These are phyloP conservation scores for Claviceps citrina DNA, from an alignment of 2,329 filamentous ascomycete species.

Conservation along the genomic window DNA sequence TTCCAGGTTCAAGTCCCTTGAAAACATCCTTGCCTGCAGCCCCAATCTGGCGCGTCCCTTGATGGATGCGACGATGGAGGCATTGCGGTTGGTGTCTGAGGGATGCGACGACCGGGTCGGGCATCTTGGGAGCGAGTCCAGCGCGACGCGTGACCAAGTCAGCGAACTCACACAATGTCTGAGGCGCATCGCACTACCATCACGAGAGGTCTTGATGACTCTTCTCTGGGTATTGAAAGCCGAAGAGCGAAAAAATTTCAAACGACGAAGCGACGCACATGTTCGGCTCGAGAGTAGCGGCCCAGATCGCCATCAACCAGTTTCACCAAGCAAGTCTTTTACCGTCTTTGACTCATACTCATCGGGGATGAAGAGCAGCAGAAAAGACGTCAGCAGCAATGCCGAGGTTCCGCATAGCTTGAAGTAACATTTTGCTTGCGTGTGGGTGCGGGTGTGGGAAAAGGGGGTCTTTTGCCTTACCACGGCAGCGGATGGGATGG, in stretches of 20 bases:
- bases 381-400: slow-evolving; percentile 7
- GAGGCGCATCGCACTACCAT: slow-evolving; percentile 25
- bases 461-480: too few species aligned
- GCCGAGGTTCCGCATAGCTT: slow-evolving; percentile 11
- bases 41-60: slow-evolving; percentile 59
- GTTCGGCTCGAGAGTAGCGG: slow-evolving; percentile 13
- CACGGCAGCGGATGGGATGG: background rate
- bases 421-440: slow-evolving; percentile 6
- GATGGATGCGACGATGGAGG: slow-evolving; percentile 57
- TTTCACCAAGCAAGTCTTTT: slow-evolving; percentile 8
- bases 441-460: slow-evolving; percentile 8
- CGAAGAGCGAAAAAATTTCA: slow-evolving; percentile 25
- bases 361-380: slow-evolving; percentile 10
- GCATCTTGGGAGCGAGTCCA: slow-evolving; percentile 18
- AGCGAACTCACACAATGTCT: slow-evolving; percentile 22
- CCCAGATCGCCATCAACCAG: slow-evolving; percentile 11
- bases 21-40: slow-evolving; percentile 57
- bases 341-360: slow-evolving; percentile 13
- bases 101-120: slow-evolving; percentile 32
- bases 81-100: slow-evolving; percentile 56
- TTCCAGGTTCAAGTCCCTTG: slow-evolving; percentile 45
- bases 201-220: slow-evolving; percentile 32
- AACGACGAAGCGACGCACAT: slow-evolving; percentile 10
- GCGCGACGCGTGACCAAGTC: slow-evolving; percentile 23
- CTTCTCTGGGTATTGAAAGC: slow-evolving; percentile 30